Base-by-base conservation (phyloP, 352 stramenopile genomes). In the Pythium vanterpoolii region DNA sequence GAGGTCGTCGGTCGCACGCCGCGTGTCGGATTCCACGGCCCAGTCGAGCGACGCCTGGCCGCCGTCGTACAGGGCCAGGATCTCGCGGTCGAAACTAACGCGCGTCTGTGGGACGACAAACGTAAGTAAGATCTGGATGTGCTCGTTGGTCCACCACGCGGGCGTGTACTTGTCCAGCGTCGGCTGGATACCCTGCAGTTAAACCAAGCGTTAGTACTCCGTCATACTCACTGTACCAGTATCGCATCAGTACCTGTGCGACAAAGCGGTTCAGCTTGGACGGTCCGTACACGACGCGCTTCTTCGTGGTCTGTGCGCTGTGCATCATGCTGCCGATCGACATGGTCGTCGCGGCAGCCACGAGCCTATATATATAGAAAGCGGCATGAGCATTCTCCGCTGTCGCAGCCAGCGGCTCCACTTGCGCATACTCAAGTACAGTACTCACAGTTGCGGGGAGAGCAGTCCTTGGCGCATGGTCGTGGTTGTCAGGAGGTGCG, bases 211-310 rank as follows among this genome's bases (percentile, higher is more conserved):
- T 34, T 9, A 49, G 23, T 33, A 10, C 24, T 33, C 9, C 23
- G 11, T 21, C 6, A 13, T 47, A 62, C 34, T 23, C 21, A 33
- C 19, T 40, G 3, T 40, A 14, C n/a, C 18, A 19, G 8, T 33
- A 27, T 50, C 18, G 40, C 33, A 44, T 27, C 58, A 68, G 31
- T 64, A 87, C 79, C 18, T 30, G 51, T 10, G 75, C 51, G 49
- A 93, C 54, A 57, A 83, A 90, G 44, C 69, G 51, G 51, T 91
- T 91, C 42, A 93, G 68, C 45, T 76, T 62, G 5, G 84, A 93
- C 18, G 69, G 62, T 40, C 73, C 74, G 23, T 71, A 74, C 11
- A 91, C 60, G 34, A 91, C 78, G 56, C 81, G 79, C 52, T 74
- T 77, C 51, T 66, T 61, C 21, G 28, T 44, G n/a, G 26, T 43